A percentile compares a stretch with the other conserved stretches of the same genome.
Evolutionary conservation across 495 filamentous ascomycete genomes (phyloP).

Genomic region (Copromyces sp.): DNA sequence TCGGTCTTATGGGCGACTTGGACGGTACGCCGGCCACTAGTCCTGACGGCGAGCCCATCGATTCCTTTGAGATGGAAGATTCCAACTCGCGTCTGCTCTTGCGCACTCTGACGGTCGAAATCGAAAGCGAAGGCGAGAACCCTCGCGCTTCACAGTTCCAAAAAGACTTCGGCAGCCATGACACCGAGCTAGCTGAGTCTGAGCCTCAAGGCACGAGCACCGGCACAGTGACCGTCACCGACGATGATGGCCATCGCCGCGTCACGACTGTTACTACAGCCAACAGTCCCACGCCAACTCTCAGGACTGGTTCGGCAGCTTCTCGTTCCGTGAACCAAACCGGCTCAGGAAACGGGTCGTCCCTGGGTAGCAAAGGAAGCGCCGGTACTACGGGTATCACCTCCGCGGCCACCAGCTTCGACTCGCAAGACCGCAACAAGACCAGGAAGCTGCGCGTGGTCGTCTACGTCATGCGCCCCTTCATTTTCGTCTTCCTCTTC

Average conservation of each 20-base stretch:
- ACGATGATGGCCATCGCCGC: constrained; percentile 7
- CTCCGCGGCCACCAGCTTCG: constrained; percentile 16
- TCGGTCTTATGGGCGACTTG: constrained; percentile 59
- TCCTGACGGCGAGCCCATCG: constrained; percentile 6
- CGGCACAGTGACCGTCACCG: neutral
- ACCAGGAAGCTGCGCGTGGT: constrained; percentile 56
- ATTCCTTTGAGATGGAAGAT: constrained; percentile 14
- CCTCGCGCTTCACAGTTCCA: constrained; percentile 27
- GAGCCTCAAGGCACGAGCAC: neutral
- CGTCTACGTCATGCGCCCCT: constrained; percentile 66
- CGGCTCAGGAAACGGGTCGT: neutral
- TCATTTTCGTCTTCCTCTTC: constrained; percentile 88
- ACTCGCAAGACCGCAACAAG: constrained; percentile 41
- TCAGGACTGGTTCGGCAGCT: neutral
- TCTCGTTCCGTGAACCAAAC: neutral
- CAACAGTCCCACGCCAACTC: neutral
- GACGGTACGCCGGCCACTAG: constrained; percentile 25
- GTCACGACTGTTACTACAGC: constrained; percentile 5
- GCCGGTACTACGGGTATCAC: neutral
- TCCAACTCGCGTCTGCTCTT: constrained; percentile 32
- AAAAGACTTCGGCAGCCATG: constrained; percentile 35
- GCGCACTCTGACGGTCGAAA: constrained; percentile 41
- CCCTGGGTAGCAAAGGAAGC: neutral
- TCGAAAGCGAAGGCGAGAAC: constrained; percentile 28
- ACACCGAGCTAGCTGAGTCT: constrained; percentile 17